Conservation (phyloP, 257 asterid genomes). For the Knoxia roxburghii region DNA sequence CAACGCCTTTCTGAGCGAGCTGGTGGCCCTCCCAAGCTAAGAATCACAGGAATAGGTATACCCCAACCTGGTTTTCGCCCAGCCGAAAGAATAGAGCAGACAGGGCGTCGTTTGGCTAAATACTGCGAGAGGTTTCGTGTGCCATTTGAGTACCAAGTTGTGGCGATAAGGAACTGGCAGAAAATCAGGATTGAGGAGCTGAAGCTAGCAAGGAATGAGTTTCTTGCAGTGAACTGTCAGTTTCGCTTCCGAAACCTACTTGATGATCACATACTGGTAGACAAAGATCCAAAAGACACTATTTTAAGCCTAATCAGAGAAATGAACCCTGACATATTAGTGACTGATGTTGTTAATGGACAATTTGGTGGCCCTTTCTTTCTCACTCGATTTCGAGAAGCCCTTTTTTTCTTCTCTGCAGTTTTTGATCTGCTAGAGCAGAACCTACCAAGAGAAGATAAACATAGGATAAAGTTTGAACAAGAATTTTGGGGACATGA, state of each 20-base stretch:
- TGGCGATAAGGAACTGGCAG: slow-evolving; percentile 19
- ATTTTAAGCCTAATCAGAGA: slow-evolving; percentile 18
- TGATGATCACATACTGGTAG: slow-evolving; percentile 14
- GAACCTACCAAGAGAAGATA: slow-evolving; percentile 5
- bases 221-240: slow-evolving; percentile 22
- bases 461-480: slow-evolving; percentile 13
- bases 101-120: slow-evolving; percentile 20
- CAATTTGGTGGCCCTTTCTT: slow-evolving; percentile 17
- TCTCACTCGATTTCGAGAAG: slow-evolving; percentile 17
- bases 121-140: slow-evolving; percentile 20
- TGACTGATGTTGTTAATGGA: slow-evolving; percentile 8
- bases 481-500: slow-evolving; percentile 2
- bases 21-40: slow-evolving; percentile 21
- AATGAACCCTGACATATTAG: slow-evolving; percentile 18
- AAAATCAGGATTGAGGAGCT: slow-evolving; percentile 20
- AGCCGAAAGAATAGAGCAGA: slow-evolving; percentile 14
- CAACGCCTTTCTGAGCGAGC: slow-evolving; percentile 7
- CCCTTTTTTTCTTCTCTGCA: slow-evolving; percentile 13
- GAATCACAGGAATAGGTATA: slow-evolving; percentile 19
- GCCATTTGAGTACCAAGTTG: slow-evolving; percentile 17
- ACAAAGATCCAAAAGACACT: slow-evolving; percentile 15
- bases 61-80: slow-evolving; percentile 24
- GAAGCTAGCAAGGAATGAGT: slow-evolving; percentile 13
- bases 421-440: slow-evolving; percentile 17
- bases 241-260: slow-evolving; percentile 10